Conservation (phyloP, 75 land plant species). For the Chamaecyparis obtusa region DNA sequence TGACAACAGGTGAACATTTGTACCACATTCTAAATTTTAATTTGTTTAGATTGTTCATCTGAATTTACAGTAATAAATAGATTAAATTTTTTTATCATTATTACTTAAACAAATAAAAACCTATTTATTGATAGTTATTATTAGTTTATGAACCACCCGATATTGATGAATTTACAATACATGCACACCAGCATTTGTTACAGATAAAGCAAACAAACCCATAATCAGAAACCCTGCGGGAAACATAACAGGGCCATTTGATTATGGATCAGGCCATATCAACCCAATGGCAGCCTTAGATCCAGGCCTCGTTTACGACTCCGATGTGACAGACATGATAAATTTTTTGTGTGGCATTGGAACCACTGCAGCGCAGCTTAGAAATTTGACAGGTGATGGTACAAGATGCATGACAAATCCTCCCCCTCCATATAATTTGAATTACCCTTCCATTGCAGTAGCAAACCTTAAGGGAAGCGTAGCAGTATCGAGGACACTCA, state of each 20-base stretch:
- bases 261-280: constrained; percentile 50
- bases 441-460: constrained; percentile 63
- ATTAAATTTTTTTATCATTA: too few relatives aligned
- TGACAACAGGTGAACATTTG: neutral
- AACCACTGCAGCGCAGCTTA: constrained; percentile 35
- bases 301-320: constrained; percentile 56
- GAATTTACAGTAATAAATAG: too few relatives aligned
- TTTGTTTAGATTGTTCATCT: too few relatives aligned
- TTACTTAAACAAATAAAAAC: too few relatives aligned
- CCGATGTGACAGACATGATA: constrained; percentile 28
- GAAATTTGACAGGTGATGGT: constrained; percentile 30
- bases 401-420: constrained; percentile 12
- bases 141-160: too few relatives aligned
- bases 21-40: too few relatives aligned
- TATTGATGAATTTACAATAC: too few relatives aligned
- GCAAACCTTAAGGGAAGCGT: constrained; percentile 30
- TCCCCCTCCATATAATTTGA: constrained; percentile 37
- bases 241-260: constrained; percentile 15
- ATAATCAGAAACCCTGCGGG: too few relatives aligned
- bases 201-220: too few relatives aligned
- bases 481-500: constrained; percentile 42
- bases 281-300: neutral
- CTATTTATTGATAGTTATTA: too few relatives aligned
- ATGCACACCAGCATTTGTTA: too few relatives aligned
- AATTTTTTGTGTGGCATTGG: constrained; percentile 49